Evolutionary conservation across 352 stramenopile genomes (phyloP).

Genomic region (Aphanomyces stellatus): DNA sequence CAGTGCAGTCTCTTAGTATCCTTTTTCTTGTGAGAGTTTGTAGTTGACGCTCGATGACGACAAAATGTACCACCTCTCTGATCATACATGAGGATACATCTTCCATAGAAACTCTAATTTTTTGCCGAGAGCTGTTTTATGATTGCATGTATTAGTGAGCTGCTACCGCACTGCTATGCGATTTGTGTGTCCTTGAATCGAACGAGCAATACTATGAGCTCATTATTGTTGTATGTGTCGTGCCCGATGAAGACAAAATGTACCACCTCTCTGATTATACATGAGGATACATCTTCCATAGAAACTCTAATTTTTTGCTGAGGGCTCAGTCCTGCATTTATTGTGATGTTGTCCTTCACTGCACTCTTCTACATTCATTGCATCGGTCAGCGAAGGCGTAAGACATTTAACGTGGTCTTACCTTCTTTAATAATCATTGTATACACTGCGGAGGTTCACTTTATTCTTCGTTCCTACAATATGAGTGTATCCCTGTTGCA

Average conservation of each 20-base stretch:
- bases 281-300: constrained; percentile 35
- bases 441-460: too few relatives aligned
- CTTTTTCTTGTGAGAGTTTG: too few relatives aligned
- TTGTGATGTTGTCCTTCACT: too few relatives aligned
- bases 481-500: too few relatives aligned
- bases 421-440: too few relatives aligned
- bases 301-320: constrained; percentile 85
- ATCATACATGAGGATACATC: constrained; percentile 27
- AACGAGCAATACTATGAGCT: too few relatives aligned
- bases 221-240: too few relatives aligned
- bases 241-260: constrained; percentile 66
- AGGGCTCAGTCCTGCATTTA: too few relatives aligned
- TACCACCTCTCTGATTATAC: constrained; percentile 30
- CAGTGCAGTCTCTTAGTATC: not conserved
- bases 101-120: constrained; percentile 77
- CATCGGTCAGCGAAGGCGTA: not conserved
- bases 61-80: constrained; percentile 48
- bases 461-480: too few relatives aligned
- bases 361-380: too few relatives aligned
- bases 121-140: constrained; percentile 49
- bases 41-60: constrained; percentile 66
- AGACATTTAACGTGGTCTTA: not conserved
- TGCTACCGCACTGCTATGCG: too few relatives aligned
- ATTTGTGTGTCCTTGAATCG: too few relatives aligned
- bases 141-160: not conserved